Evolutionary conservation across 192 early-diverging fungal genomes (phyloP).

Genomic region (Lobosporangium transversale): DNA sequence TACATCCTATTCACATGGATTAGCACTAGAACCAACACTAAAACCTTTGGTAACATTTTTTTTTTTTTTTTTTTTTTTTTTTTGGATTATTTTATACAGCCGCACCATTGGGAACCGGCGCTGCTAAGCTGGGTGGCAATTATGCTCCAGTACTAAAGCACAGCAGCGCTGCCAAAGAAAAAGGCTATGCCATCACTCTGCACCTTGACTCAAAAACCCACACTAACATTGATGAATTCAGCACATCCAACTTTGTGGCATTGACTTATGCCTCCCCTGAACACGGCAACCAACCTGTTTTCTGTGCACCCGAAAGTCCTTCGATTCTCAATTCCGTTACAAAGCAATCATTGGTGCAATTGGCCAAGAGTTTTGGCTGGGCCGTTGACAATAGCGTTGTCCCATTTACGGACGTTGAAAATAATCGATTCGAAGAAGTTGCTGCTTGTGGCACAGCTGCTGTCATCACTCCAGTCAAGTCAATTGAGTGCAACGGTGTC

Average conservation of each 20-base stretch:
- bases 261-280: conserved; percentile 62
- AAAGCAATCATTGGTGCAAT: conserved; percentile 67
- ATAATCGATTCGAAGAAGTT: conserved; percentile 71
- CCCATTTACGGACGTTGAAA: conserved; percentile 63
- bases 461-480: conserved; percentile 75
- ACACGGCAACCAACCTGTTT: conserved; percentile 55
- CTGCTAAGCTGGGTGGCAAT: conserved; percentile 78
- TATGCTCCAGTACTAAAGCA: conserved; percentile 74
- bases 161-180: conserved; percentile 66
- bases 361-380: conserved; percentile 75
- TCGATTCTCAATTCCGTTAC: conserved; percentile 75
- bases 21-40: too few relatives aligned
- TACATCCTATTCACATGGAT: too few relatives aligned
- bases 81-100: too few relatives aligned
- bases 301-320: conserved; percentile 74
- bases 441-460: conserved; percentile 82
- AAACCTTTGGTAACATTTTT: too few relatives aligned
- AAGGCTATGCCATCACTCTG: conserved; percentile 75
- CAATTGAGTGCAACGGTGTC: conserved; percentile 67
- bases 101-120: conserved; percentile 65
- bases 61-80: too few relatives aligned
- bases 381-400: conserved; percentile 64
- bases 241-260: conserved; percentile 82
- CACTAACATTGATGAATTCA: conserved; percentile 79
- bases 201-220: conserved; percentile 75